Conservation (phyloP, 1,284 basidiomycete species). For the Hemileia vastatrix region DNA sequence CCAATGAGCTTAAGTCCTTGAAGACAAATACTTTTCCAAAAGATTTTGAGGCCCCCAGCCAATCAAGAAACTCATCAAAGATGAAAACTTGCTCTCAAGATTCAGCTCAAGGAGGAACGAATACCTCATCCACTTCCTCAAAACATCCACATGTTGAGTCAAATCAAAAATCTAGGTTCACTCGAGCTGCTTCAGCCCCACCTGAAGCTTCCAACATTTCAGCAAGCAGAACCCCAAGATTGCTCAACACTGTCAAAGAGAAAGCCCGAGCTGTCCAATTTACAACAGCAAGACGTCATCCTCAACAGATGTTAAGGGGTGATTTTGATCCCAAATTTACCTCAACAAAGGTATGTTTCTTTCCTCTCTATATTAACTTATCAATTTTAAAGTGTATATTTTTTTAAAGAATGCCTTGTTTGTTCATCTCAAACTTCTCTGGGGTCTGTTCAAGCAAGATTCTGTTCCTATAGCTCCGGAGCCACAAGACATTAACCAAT, state of each 20-base stretch:
- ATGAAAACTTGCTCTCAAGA: neutral
- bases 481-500: neutral
- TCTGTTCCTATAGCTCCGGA: constrained; percentile 5
- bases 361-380: neutral
- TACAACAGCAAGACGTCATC: neutral
- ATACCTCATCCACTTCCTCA: neutral
- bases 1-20: neutral
- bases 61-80: neutral
- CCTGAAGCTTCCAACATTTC: no score
- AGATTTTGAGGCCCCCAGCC: neutral
- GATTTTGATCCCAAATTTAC: neutral
- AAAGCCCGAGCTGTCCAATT: no score
- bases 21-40: neutral
- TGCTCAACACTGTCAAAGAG: no score
- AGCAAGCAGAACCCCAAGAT: no score
- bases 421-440: constrained; percentile 15
- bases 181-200: neutral
- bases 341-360: neutral
- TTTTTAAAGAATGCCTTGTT: constrained; percentile 11
- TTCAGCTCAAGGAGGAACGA: neutral
- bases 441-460: constrained; percentile 11
- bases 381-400: no score
- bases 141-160: neutral
- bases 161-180: neutral
- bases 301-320: constrained; percentile 5